Evolutionary conservation across 139 green algal genomes (phyloP).

Genomic region (Desmodesmus armatus): DNA sequence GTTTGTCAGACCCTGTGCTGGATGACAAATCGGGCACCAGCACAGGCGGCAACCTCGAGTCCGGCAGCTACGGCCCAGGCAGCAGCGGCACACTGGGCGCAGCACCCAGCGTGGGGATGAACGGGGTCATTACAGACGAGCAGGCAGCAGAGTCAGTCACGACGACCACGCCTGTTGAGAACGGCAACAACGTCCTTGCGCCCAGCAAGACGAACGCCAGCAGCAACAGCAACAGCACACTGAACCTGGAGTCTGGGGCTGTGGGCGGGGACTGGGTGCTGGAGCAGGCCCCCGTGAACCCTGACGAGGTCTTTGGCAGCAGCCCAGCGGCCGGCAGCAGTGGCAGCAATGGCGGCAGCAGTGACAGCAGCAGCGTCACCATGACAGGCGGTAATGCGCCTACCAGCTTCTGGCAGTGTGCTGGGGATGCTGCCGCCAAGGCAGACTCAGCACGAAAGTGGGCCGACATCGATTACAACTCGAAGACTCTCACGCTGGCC

Average conservation of each 20-base stretch:
- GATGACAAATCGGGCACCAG: neutral
- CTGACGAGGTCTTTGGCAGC: slow-evolving; percentile 4
- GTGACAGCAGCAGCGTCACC: neutral
- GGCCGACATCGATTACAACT: slow-evolving; percentile 47
- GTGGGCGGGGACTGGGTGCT: neutral
- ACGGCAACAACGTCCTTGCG: slow-evolving; percentile 4
- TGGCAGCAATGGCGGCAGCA: slow-evolving; percentile 1
- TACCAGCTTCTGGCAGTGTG: slow-evolving; percentile 40
- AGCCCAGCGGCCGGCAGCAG: neutral
- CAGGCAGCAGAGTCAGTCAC: neutral
- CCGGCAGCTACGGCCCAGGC: neutral
- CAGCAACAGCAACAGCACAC: neutral
- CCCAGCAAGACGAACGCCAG: neutral
- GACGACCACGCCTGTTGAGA: slow-evolving; percentile 2
- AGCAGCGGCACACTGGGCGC: neutral
- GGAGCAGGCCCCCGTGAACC: neutral
- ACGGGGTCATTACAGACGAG: slow-evolving; percentile 9
- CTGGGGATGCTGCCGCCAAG: slow-evolving; percentile 17
- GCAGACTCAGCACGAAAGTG: slow-evolving; percentile 35
- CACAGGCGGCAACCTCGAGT: neutral
- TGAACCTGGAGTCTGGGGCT: neutral
- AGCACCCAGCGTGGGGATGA: slow-evolving; percentile 27
- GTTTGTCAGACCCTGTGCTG: neutral
- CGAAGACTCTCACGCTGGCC: slow-evolving; percentile 37
- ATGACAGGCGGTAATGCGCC: slow-evolving; percentile 42